Percentiles rank a stretch among this genome's conserved stretches.
phyloP scores from a whole-genome alignment of 495 filamentous ascomycete species.

The Aspergillus carlsbadensis region DNA sequence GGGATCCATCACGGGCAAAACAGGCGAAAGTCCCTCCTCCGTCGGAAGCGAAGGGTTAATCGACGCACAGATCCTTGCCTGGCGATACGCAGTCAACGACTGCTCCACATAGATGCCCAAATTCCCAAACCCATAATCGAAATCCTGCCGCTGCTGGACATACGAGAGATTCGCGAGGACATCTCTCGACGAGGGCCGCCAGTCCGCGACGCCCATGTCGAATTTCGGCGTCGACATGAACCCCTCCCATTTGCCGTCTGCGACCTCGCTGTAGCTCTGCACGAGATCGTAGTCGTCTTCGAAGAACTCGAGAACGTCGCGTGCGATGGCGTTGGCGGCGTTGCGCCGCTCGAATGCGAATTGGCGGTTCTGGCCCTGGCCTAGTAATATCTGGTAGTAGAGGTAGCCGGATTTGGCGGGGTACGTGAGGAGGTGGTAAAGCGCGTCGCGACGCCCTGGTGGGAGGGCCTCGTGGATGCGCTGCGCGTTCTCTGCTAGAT shows the following conservation, averaged over 20 bases:
- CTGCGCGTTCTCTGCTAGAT: constrained; percentile 53
- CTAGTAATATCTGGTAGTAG: background rate
- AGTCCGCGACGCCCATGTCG: background rate
- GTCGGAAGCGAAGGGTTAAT: background rate
- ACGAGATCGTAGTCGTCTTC: too few species aligned
- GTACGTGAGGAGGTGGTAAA: constrained; percentile 71
- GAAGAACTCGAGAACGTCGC: too few species aligned
- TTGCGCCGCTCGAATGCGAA: background rate
- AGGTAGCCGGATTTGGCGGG: constrained; percentile 58
- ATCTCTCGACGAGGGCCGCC: background rate
- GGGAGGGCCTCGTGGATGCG: constrained; percentile 54
- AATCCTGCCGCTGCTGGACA: background rate
- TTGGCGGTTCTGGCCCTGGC: background rate
- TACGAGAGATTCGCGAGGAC: background rate
- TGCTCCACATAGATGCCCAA: background rate
- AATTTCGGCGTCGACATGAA: too few species aligned
- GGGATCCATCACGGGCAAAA: too few species aligned
- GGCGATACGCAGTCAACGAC: background rate
- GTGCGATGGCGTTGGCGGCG: background rate
- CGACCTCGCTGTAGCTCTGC: too few species aligned
- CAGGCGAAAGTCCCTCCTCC: too few species aligned
- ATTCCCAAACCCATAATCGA: background rate
- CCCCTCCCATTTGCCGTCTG: too few species aligned
- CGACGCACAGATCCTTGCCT: background rate
- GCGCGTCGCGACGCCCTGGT: constrained; percentile 49